Base-by-base conservation (phyloP, 2,329 filamentous ascomycete species). In the Aspergillus jensenii region DNA sequence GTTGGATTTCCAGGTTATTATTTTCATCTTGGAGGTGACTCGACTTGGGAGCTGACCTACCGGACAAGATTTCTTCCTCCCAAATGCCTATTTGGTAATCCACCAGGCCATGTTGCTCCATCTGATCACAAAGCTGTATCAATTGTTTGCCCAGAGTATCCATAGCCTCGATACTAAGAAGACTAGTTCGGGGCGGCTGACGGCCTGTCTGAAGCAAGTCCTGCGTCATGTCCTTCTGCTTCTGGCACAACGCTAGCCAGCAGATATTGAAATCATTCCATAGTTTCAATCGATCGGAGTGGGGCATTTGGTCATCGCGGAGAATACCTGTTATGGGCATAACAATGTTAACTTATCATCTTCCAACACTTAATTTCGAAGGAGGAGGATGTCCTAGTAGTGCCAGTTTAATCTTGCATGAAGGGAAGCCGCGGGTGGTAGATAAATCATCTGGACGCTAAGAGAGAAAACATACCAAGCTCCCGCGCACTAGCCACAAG, bases 1-100 rank as follows among this genome's bases (percentile, higher is more conserved):
- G 5, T 23, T 31, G 12, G 31, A 11, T 6, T 27, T 39, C 27
- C 23, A 57, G 49, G 9, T 31, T 31, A 31, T 53, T 47, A 52
- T 46, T 44, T 25, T 39, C 7, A 15, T 39, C 31, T 23, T 46
- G 35, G 37, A 25, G 43, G 43, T 37, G 23, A 57, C 17, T 45
- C 35, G 12, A 48, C 21, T 39, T 48, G 21, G 41, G 21, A 40
- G 44, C 50, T 9, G 52, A 82, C 90, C 76, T 80, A 96, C 93
- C 83, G 58, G 85, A 84, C 66, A 95, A 85, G 66, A 98, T 97
- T 70, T 90, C 87, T 71, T 98, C 93, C 76, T 98, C 95, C 85
- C 91, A 96, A 25, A 98, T 90, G 8, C 95, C 95, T 78, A 96
- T 96, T 69, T 98, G 90, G 73, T 98, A 99, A 77, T 99, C 95